phyloP scores from a whole-genome alignment of 139 green algal genomes.

The Auxenochlorella pyrenoidosa region DNA sequence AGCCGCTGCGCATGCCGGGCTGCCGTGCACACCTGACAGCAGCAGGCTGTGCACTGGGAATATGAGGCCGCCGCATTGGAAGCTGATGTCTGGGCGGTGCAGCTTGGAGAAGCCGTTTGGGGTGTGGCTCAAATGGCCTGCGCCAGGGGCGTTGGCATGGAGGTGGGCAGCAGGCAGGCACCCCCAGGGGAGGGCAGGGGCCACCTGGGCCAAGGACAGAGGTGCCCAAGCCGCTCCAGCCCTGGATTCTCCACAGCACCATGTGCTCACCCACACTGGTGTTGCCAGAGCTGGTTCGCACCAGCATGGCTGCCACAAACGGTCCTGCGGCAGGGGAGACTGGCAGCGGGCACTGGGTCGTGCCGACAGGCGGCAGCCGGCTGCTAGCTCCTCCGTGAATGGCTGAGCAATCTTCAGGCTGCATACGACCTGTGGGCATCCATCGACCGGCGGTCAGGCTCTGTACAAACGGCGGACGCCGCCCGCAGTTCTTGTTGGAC shows the following conservation, averaged over 20 bases:
- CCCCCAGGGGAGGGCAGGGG: neutral
- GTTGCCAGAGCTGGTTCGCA: neutral
- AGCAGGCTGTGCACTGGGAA: conserved; percentile 11
- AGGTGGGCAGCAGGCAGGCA: neutral
- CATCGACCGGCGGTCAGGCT: no score
- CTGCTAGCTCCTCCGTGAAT: neutral
- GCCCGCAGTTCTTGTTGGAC: no score
- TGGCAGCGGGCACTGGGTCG: neutral
- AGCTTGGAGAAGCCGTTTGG: conserved; percentile 9
- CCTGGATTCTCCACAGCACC: neutral
- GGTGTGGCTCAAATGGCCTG: conserved; percentile 4
- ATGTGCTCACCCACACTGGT: neutral
- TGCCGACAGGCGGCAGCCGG: no score
- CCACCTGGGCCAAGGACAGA: neutral
- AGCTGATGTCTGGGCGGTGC: conserved; percentile 16
- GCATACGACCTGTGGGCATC: no score
- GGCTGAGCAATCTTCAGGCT: no score
- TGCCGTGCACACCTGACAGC: neutral
- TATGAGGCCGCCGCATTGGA: conserved; percentile 6
- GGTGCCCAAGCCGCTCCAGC: neutral
- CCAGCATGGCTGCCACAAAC: neutral
- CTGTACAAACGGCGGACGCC: no score
- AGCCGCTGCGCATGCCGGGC: neutral
- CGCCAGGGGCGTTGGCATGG: neutral
- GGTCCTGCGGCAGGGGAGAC: neutral